These are phyloP conservation scores for Cladosporium phlei DNA, from an alignment of 2,329 filamentous ascomycete genomes.

Conservation along the genomic window DNA sequence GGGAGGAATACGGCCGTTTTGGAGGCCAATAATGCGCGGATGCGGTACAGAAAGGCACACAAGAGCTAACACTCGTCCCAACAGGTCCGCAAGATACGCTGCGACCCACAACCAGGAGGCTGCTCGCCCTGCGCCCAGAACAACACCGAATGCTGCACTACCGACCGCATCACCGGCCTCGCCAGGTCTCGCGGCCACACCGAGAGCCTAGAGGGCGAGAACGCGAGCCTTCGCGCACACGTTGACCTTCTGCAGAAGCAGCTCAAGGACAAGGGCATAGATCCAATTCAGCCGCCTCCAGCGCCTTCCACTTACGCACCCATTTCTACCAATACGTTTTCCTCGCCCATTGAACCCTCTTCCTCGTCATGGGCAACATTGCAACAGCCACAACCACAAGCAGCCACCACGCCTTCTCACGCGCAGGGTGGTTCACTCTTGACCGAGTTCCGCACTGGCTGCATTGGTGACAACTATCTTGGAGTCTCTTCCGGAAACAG, in stretches of 20 bases:
- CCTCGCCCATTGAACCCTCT: background rate
- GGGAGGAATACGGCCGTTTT: too few species aligned
- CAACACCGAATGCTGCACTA: slow-evolving; percentile 74
- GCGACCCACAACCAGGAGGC: slow-evolving; percentile 73
- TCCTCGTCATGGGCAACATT: background rate
- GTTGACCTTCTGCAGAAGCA: slow-evolving; percentile 65
- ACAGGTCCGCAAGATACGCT: slow-evolving; percentile 79
- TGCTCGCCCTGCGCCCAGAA: slow-evolving; percentile 78
- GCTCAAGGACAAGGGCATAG: slow-evolving; percentile 56
- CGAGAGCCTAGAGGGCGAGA: slow-evolving; percentile 69
- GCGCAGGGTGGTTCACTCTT: slow-evolving; percentile 25
- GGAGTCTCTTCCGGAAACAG: slow-evolving; percentile 60
- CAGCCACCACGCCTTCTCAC: slow-evolving; percentile 1
- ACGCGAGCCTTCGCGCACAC: slow-evolving; percentile 60
- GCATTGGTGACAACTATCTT: slow-evolving; percentile 59
- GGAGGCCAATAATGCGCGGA: too few species aligned
- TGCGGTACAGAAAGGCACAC: too few species aligned
- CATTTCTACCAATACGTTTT: background rate
- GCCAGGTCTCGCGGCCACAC: slow-evolving; percentile 74
- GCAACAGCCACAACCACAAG: background rate
- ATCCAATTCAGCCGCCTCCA: slow-evolving; percentile 36
- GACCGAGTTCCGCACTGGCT: slow-evolving; percentile 44
- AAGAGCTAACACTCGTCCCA: slow-evolving; percentile 3
- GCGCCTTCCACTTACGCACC: slow-evolving; percentile 8
- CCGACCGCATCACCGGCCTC: slow-evolving; percentile 78